Evolutionary conservation across 345 rosid species (phyloP), one percentile per base, ranked within the genome.

Genomic region (Linum tenue): DNA sequence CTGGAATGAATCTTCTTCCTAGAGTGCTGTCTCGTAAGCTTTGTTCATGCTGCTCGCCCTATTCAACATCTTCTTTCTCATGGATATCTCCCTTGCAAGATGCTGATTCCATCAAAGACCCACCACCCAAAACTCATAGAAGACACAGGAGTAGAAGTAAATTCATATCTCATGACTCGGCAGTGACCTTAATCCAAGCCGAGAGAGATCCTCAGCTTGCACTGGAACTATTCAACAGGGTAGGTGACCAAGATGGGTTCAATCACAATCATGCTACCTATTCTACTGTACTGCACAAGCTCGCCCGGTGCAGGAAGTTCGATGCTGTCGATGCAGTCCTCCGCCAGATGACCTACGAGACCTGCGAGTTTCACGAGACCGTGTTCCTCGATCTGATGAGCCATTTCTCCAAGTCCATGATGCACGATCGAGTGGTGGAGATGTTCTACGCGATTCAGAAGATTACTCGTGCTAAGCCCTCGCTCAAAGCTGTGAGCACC

Each of bases 211-310:
- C 89, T 5, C 90, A 86, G 43, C 74, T 66, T 55, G 96, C 96
- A 15, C 74, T 90, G 55, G 81, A 88, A 56, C 51, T 85, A 63
- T 92, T 92, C 79, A 88, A 92, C 77, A 77, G 22, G 78, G 89
- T 72, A 4, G 80, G 85, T 0, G 74, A 72, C 65, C 97, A 92
- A 60, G 86, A 82, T 68, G 92, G 95, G 42, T 90, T 92, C 65
- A 82, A 65, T 79, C 96, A 90, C 71, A 92, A 90, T 76, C 86
- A 80, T 63, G 88, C 87, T 39, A 92, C 98, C 62, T 90, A 85
- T 67, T 84, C 90, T 2, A 76, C 80, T 40, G 71, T 92, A 22
- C 70, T 90, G 41, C 77, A 86, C 72, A 90, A 84, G 74, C 96
- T 90, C 68, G 83, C 80, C 3, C 77, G 66, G 59, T 85, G 77